Conservation (phyloP, 2,329 filamentous ascomycete genomes). For the Tolypocladium cylindrosporum region DNA sequence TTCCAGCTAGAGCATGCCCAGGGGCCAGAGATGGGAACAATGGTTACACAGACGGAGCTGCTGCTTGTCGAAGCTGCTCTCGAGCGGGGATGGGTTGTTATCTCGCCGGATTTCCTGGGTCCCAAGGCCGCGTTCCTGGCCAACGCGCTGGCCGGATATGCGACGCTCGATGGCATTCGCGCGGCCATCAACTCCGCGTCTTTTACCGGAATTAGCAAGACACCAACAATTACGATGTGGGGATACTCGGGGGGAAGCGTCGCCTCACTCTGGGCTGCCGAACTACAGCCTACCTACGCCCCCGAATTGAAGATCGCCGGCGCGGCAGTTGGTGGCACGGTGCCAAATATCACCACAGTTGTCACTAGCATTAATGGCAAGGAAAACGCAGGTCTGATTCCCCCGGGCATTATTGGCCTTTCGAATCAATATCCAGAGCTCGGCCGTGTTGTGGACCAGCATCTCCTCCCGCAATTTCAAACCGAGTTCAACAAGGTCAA, state of each 20-base stretch:
- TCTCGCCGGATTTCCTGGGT: conserved; percentile 36
- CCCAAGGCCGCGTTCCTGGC: conserved; percentile 30
- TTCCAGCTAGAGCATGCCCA: conserved; percentile 6
- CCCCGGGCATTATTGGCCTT: conserved; percentile 10
- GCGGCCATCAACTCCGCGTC: conserved; percentile 20
- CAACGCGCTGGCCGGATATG: conserved; percentile 28
- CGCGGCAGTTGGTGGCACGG: conserved; percentile 12
- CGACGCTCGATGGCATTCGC: conserved; percentile 32
- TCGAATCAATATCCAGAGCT: conserved; percentile 9
- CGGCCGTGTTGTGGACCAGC: conserved; percentile 3
- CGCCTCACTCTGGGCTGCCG: conserved; percentile 1
- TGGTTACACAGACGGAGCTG: conserved; percentile 11
- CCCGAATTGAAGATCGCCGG: conserved; percentile 14
- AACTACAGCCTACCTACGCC: conserved; percentile 9
- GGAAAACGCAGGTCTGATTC: conserved; percentile 10
- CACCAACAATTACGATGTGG: conserved; percentile 32
- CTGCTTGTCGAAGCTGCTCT: conserved; percentile 19
- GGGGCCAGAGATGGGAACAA: conserved; percentile 25
- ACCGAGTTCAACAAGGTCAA: not conserved
- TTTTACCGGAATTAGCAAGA: conserved; percentile 17
- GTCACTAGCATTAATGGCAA: conserved; percentile 7
- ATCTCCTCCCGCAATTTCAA: conserved; percentile 2
- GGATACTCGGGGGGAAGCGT: conserved; percentile 16
- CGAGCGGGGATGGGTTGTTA: conserved; percentile 36
- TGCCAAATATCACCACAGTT: conserved; percentile 7